Evolutionary conservation across 371 early-diverging fungal species (phyloP), one percentile per base, ranked within the genome.

Genomic region (Dichotomocladium elegans): DNA sequence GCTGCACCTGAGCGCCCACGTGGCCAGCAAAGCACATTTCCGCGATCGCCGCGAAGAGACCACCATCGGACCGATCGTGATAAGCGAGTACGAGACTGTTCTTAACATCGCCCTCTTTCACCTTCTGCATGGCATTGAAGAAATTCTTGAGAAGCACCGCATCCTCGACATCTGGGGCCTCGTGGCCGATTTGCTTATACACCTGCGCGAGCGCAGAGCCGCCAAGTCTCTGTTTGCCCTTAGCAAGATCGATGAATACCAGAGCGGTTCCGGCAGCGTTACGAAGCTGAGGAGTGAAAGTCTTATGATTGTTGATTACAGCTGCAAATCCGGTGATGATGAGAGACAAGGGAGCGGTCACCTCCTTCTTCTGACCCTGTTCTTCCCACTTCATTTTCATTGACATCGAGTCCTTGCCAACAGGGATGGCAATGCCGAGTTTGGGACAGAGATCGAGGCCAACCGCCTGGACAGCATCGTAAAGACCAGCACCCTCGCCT

Each of bases 331-430:
- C 95, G 10, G 97, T 96, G 53, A 98, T 87, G 58, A 92, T 88
- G 43, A 96, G 74, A 31, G 94, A 85, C 51, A 96, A 64, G 0
- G 98, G 98, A 2, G 95, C 87, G 3, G 89, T 90, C 10, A 96
- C 94, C 30, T 77, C 72, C 29, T 79, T 74, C 28, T 70, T 53
- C 37, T 69, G 64, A n/a, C 66, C 79, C 15, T 65, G 49, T 11
- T 72, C 73, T 9, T 72, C 70, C 94, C 95, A 95, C 58, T 86
- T 86, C 80, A 94, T 90, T 80, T 93, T 92, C 98, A 98, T 98
- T 26, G 93, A 92, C 96, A 96, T 93, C 14, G 96, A 96, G 72
- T 98, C 98, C 79, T 98, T 96, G 58, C 98, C 98, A 17, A 98
- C 98, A 4, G 97, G 98, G 57, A 98, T 90, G 41, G 92, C 87